A percentile compares a stretch with the other conserved stretches of the same genome.
phyloP scores from a whole-genome alignment of 352 stramenopile genomes.

The Globisporangium cystogenes region DNA sequence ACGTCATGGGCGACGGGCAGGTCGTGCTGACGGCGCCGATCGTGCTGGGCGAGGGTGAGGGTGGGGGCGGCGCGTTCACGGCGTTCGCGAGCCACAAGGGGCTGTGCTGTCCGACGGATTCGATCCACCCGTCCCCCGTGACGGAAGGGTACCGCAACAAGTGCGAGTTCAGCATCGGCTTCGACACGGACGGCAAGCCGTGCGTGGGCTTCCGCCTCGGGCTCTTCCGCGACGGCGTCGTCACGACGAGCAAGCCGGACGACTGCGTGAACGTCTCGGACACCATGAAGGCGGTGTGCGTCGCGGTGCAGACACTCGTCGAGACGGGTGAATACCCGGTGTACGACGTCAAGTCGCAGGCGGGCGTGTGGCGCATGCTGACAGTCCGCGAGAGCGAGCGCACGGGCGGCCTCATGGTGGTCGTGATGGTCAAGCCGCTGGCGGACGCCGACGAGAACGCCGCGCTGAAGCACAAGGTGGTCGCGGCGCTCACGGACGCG shows the following conservation, averaged over 20 bases:
- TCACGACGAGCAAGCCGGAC: slow-evolving; percentile 59
- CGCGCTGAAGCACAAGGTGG: slow-evolving; percentile 35
- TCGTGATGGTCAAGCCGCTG: slow-evolving; percentile 67
- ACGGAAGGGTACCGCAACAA: slow-evolving; percentile 95
- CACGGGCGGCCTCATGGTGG: slow-evolving; percentile 72
- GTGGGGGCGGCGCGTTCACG: slow-evolving; percentile 19
- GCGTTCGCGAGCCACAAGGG: slow-evolving; percentile 81
- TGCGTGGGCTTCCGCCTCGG: slow-evolving; percentile 87
- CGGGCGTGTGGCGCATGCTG: slow-evolving; percentile 71
- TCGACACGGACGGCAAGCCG: slow-evolving; percentile 63
- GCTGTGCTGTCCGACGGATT: slow-evolving; percentile 81
- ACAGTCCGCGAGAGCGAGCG: slow-evolving; percentile 64
- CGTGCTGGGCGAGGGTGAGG: slow-evolving; percentile 11
- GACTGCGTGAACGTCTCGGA: slow-evolving; percentile 75
- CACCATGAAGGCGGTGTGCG: slow-evolving; percentile 80
- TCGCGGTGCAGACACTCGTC: slow-evolving; percentile 53
- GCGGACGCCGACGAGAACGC: slow-evolving; percentile 27
- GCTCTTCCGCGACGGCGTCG: slow-evolving; percentile 71
- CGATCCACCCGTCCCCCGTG: slow-evolving; percentile 79
- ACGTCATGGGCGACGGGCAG: slow-evolving; percentile 25
- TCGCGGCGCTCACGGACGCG: slow-evolving; percentile 37
- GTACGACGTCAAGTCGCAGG: slow-evolving; percentile 67
- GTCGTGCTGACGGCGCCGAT: slow-evolving; percentile 32
- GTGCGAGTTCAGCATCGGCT: slow-evolving; percentile 96
- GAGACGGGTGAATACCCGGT: slow-evolving; percentile 51